A percentile compares a stretch with the other conserved stretches of the same genome.
These are phyloP conservation scores for Xylaria flabelliformis DNA, from an alignment of 495 filamentous ascomycete species.

Conservation along the genomic window DNA sequence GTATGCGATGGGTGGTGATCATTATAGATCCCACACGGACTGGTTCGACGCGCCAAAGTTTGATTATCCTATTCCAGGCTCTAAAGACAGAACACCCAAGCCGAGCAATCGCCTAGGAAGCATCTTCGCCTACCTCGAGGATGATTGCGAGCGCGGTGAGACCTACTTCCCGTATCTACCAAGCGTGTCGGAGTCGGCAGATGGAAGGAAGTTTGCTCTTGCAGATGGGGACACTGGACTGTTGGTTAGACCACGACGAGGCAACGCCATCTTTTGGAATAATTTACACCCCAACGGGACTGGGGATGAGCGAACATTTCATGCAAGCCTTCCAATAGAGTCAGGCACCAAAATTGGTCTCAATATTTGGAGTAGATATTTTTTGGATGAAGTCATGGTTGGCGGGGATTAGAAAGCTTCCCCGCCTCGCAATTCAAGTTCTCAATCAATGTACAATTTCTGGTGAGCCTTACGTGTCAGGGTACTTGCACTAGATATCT, in stretches of 20 bases:
- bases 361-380: slow-evolving; percentile 70
- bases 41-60: slow-evolving; percentile 62
- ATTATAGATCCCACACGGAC: slow-evolving; percentile 67
- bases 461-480: too few species aligned
- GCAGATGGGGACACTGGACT: slow-evolving; percentile 47
- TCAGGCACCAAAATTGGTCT: slow-evolving; percentile 71
- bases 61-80: slow-evolving; percentile 41
- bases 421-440: too few species aligned
- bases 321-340: slow-evolving; percentile 69
- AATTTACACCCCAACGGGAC: slow-evolving; percentile 62
- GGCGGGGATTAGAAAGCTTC: too few species aligned
- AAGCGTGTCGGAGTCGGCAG: slow-evolving; percentile 43
- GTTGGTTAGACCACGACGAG: background rate
- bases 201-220: slow-evolving; percentile 22
- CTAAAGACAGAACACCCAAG: slow-evolving; percentile 56
- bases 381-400: background rate
- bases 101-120: slow-evolving; percentile 58
- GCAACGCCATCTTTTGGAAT: slow-evolving; percentile 17
- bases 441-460: too few species aligned
- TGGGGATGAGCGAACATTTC: slow-evolving; percentile 68
- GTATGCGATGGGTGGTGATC: slow-evolving; percentile 64
- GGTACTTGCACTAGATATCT: too few species aligned
- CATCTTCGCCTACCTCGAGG: slow-evolving; percentile 70
- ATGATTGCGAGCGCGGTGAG: slow-evolving; percentile 65
- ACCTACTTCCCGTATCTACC: slow-evolving; percentile 63